A percentile compares a stretch with the other conserved stretches of the same genome.
These are phyloP conservation scores for Kurtzmaniella quercitrusa DNA, from an alignment of 1,139 yeast genomes.

Conservation along the genomic window DNA sequence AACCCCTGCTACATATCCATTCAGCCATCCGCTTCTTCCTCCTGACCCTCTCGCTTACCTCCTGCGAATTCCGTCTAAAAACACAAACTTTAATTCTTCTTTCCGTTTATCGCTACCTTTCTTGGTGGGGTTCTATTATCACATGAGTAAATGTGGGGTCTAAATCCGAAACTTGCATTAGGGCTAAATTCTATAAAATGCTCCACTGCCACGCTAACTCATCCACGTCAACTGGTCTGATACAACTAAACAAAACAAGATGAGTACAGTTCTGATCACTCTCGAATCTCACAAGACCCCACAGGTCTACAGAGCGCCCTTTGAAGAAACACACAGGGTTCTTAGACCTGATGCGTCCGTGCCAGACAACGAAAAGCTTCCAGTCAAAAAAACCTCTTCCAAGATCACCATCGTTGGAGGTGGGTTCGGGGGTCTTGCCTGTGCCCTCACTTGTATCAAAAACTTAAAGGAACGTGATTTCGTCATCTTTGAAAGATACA, in stretches of 20 bases:
- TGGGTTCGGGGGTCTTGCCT: conserved; percentile 44
- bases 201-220: not conserved
- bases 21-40: no score
- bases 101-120: not conserved
- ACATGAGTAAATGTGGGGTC: not conserved
- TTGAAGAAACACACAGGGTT: conserved; percentile 24
- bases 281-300: conserved; percentile 34
- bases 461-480: conserved; percentile 30
- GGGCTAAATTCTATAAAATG: not conserved
- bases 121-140: not conserved
- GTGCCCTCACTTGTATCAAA: conserved; percentile 27
- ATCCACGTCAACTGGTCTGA: not conserved
- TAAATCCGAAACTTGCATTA: not conserved
- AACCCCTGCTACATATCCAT: no score
- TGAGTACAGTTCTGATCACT: conserved; percentile 24
- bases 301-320: conserved; percentile 24
- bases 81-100: not conserved
- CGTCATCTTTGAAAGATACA: conserved; percentile 41
- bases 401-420: conserved; percentile 42
- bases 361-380: conserved; percentile 14
- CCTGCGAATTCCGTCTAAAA: not conserved
- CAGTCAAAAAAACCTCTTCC: conserved; percentile 22
- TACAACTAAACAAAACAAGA: conserved; percentile 4
- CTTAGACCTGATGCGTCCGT: conserved; percentile 18
- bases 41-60: no score